These are phyloP conservation scores for Boletus sp. DNA, from an alignment of 768 basidiomycete species.

Conservation along the genomic window DNA sequence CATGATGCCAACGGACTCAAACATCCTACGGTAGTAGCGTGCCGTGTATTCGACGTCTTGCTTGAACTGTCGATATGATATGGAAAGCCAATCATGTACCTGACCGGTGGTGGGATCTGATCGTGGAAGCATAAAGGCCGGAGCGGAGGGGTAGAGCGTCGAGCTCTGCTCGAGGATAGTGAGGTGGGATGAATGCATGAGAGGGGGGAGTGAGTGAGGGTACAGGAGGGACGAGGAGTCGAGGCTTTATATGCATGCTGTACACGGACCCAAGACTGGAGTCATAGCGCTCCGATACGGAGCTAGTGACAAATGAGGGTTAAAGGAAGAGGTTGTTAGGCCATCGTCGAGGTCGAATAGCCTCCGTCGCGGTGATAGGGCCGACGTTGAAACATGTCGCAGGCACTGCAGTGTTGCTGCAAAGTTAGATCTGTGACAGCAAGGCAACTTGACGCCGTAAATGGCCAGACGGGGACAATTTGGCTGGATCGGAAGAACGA, in stretches of 20 bases:
- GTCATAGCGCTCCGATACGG: conserved; percentile 29
- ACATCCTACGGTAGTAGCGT: conserved; percentile 55
- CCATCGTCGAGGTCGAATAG: conserved; percentile 28
- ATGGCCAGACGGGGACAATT: conserved; percentile 15
- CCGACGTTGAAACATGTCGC: conserved; percentile 34
- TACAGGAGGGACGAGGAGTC: conserved; percentile 1
- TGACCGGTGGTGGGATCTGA: conserved; percentile 40
- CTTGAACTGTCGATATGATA: conserved; percentile 64
- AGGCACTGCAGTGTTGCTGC: conserved; percentile 30
- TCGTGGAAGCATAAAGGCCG: conserved; percentile 61
- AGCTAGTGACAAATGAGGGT: conserved; percentile 26
- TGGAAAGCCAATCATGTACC: conserved; percentile 52
- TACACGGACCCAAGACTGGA: conserved; percentile 13
- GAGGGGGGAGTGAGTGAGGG: conserved; percentile 4
- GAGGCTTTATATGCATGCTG: conserved; percentile 33
- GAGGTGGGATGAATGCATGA: conserved; percentile 49
- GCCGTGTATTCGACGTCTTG: conserved; percentile 64
- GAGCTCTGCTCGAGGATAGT: conserved; percentile 59
- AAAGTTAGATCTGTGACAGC: conserved; percentile 30
- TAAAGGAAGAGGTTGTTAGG: conserved; percentile 28
- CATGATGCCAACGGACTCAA: conserved; percentile 45
- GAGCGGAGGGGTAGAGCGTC: conserved; percentile 42
- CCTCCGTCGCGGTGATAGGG: conserved; percentile 33
- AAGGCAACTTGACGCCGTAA: conserved; percentile 24
- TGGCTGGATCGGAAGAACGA: conserved; percentile 15